Base-by-base conservation (phyloP, 768 basidiomycete genomes). In the Phlebiopsis flavidoalba region DNA sequence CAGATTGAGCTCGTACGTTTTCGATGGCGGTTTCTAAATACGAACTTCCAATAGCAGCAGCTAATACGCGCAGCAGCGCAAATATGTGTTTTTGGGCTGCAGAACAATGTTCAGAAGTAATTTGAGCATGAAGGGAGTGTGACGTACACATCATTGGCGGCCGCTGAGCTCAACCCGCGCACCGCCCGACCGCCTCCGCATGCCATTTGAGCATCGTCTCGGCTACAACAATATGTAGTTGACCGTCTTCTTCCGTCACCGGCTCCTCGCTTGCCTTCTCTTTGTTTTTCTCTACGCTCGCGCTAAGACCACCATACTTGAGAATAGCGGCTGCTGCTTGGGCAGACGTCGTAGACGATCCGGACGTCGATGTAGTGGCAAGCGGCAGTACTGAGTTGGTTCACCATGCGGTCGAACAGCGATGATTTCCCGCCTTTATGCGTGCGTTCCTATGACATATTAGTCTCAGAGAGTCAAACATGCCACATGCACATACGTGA, bases 121-220 rank as follows among this genome's bases (percentile, higher is more conserved):
- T 40, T 37, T 46, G 40, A 12, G 46, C 11, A 11, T 14, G 40
- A 14, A 31, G 60, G 46, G 8, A 26, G 1, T 19, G 22, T 12
- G 5, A 45, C 52, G 26, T 69, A 97, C 94, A 95, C 85, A 68
- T 99, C 97, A 47, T 83, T 86, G 8, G 82, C 69, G 11, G 87
- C 74, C n/a, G 68, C 87, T 95, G 51, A 99, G 77, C 73, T 98
- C 97, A 11, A 95, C n/a, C n/a, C n/a, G n/a, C 91, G 64, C 93
- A 95, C 66, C 97, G 78, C 4, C 97, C 96, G 31, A 97, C 87
- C 5, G 95, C 93, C 71, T 99, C 97, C 1, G 97, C 96, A 73
- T 99, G 97, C 95, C 96, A 98, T 72, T 87, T 92, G 15, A 98
- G 76, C 87, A 98, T 95, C 66, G 82, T 88, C 76, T 96, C 94